Evolutionary conservation across 2,329 filamentous ascomycete species (phyloP).

Genomic region (Ceratocystis cacaofunesta): DNA sequence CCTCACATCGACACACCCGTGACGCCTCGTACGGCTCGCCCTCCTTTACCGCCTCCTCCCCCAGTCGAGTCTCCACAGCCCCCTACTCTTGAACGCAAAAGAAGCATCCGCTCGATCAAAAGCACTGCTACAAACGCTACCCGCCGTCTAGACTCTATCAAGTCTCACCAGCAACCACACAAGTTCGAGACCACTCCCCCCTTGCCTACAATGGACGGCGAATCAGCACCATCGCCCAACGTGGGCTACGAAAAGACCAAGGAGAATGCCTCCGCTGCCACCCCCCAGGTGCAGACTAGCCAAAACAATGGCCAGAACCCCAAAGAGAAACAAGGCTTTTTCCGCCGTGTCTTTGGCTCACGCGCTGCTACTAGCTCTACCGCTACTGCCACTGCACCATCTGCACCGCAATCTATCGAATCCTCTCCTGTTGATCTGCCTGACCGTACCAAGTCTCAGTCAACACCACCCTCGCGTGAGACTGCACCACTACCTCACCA

Average conservation of each 20-base stretch:
- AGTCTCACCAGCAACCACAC: conserved; percentile 3
- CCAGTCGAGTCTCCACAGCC: conserved; percentile 22
- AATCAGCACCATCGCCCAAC: conserved; percentile 42
- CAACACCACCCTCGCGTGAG: conserved; percentile 37
- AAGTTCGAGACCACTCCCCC: conserved; percentile 14
- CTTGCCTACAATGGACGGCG: conserved; percentile 27
- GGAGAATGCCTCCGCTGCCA: conserved; percentile 37
- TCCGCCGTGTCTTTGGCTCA: conserved; percentile 75
- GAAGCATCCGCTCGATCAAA: conserved; percentile 43
- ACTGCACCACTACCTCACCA: conserved; percentile 30
- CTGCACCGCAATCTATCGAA: not conserved
- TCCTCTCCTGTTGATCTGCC: conserved; percentile 25
- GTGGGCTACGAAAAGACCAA: conserved; percentile 46
- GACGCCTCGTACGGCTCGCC: not conserved
- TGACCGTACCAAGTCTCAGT: conserved; percentile 20
- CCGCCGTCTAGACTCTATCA: conserved; percentile 6
- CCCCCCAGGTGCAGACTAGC: conserved; percentile 21
- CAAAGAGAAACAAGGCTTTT: conserved; percentile 74
- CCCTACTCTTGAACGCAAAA: conserved; percentile 37
- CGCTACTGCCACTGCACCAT: not conserved
- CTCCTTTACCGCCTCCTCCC: not conserved
- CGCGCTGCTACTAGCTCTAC: conserved; percentile 33
- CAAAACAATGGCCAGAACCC: conserved; percentile 30
- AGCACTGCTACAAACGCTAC: conserved; percentile 22
- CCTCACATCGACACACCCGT: conserved; percentile 17